Conservation (phyloP, 192 early-diverging fungal species). For the Podochytrium sp. region DNA sequence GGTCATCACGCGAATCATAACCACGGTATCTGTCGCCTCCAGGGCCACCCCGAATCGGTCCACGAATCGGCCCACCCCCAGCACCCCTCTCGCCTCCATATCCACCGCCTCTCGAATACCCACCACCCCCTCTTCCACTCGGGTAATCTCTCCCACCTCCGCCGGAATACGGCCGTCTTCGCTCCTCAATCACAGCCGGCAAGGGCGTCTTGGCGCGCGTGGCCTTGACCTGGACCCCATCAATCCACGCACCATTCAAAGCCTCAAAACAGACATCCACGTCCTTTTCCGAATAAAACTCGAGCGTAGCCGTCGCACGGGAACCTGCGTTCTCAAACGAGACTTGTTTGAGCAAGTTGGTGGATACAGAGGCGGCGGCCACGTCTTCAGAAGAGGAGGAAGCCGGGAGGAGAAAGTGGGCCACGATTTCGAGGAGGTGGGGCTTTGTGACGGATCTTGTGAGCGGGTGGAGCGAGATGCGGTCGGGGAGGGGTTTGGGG, state of each 20-base stretch:
- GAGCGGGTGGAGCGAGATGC: constrained; percentile 14
- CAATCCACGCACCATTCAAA: constrained; percentile 21
- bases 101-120: background rate
- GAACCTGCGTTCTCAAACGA: background rate
- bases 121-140: background rate
- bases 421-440: constrained; percentile 19
- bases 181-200: too few relatives aligned
- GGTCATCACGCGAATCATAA: background rate
- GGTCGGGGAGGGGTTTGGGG: constrained; percentile 15
- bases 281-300: background rate
- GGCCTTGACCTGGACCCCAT: constrained; percentile 7
- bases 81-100: background rate
- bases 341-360: background rate
- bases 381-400: background rate
- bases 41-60: background rate
- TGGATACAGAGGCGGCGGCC: background rate
- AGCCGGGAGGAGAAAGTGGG: constrained; percentile 12
- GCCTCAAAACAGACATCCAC: background rate
- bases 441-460: constrained; percentile 2
- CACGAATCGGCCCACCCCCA: background rate
- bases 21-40: background rate
- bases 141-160: too few relatives aligned
- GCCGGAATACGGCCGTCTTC: background rate
- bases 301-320: constrained; percentile 3
- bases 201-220: background rate